Evolutionary conservation across 192 early-diverging fungal species (phyloP).

Genomic region (Pilobolus umbonatus): DNA sequence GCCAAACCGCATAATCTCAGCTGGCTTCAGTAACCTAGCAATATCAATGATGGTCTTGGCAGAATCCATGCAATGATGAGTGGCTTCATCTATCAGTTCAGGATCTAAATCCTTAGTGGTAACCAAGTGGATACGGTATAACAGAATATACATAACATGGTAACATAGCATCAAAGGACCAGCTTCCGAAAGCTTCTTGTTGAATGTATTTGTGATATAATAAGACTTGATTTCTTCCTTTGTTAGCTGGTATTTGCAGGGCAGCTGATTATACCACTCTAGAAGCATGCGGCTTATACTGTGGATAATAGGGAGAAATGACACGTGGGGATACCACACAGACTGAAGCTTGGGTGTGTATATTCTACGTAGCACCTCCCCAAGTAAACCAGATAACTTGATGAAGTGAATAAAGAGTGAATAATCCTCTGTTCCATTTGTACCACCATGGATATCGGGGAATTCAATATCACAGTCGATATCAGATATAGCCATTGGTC

Average conservation of each 20-base stretch:
- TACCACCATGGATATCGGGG: conserved; percentile 11
- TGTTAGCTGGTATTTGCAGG: conserved; percentile 12
- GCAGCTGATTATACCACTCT: conserved; percentile 22
- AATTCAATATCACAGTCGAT: conserved; percentile 33
- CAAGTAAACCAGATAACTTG: conserved; percentile 27
- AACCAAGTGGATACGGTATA: conserved; percentile 30
- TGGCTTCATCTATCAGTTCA: not conserved
- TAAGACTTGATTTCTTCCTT: not conserved
- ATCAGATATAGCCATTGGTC: conserved; percentile 44
- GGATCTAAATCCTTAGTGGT: not conserved
- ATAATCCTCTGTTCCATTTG: conserved; percentile 4
- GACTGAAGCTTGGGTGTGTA: conserved; percentile 31
- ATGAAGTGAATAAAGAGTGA: conserved; percentile 28
- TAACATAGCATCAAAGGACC: conserved; percentile 30
- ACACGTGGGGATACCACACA: conserved; percentile 8
- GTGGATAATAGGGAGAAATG: conserved; percentile 10
- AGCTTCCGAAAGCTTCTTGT: not conserved
- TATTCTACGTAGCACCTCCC: conserved; percentile 25
- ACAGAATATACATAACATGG: conserved; percentile 25
- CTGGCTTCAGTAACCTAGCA: not conserved
- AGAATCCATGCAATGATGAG: conserved; percentile 17
- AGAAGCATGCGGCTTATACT: conserved; percentile 18
- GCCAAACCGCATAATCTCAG: conserved; percentile 12
- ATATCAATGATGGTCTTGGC: conserved; percentile 23
- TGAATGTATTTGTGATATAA: not conserved